Conservation (phyloP, 225 moss, liverwort and hornwort species). For the Neckera pumila region DNA sequence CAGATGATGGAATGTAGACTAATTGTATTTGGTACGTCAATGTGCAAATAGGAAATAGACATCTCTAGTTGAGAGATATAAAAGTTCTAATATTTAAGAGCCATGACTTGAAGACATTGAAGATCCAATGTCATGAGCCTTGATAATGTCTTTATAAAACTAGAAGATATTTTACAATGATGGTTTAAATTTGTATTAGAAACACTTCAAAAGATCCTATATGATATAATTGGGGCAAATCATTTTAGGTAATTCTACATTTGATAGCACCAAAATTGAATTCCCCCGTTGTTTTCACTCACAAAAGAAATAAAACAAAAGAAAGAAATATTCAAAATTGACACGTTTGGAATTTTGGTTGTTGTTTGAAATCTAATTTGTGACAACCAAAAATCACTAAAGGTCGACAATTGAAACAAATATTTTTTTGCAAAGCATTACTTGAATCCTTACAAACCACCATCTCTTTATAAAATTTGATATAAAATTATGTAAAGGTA, state of each 20-base stretch:
- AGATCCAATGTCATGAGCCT: too few relatives aligned
- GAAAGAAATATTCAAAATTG: too few relatives aligned
- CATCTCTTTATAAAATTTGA: background rate
- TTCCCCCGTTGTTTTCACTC: rapidly evolving
- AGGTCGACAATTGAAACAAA: background rate
- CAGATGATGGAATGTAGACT: background rate
- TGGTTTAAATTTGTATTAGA: background rate
- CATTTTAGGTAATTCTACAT: background rate
- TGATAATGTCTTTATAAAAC: too few relatives aligned
- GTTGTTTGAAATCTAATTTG: background rate
- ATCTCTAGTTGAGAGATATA: background rate
- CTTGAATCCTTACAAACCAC: background rate
- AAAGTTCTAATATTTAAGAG: background rate
- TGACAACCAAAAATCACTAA: background rate
- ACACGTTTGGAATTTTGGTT: too few relatives aligned
- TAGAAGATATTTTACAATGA: background rate
- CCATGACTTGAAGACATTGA: too few relatives aligned
- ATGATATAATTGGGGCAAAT: background rate
- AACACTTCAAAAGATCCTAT: background rate
- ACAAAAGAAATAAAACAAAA: background rate
- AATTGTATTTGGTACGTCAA: background rate
- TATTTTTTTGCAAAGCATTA: background rate
- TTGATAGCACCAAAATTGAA: background rate
- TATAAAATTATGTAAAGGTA: background rate
- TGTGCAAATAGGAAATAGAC: background rate